These are phyloP conservation scores for Grosmannia huntii DNA, from an alignment of 2,329 filamentous ascomycete genomes.

Conservation along the genomic window DNA sequence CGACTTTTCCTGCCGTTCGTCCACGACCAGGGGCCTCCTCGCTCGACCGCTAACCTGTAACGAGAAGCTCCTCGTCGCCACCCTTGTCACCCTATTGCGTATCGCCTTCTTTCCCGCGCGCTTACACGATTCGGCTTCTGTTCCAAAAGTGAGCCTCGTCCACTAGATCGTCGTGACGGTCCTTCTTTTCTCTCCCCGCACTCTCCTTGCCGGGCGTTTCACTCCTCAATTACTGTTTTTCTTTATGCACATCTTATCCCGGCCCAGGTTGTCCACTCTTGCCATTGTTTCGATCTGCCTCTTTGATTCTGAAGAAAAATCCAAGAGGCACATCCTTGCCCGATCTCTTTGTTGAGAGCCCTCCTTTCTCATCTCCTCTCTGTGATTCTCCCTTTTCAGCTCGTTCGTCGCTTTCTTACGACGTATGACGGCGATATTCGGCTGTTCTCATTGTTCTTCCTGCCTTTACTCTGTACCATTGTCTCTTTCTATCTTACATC, in stretches of 20 bases:
- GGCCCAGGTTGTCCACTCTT: background rate
- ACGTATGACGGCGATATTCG: background rate
- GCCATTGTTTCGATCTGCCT: background rate
- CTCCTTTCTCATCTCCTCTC: background rate
- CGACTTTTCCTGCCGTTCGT: too few species aligned
- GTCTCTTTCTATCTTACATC: background rate
- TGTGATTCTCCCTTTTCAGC: background rate
- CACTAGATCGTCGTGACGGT: background rate
- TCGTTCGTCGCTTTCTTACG: background rate
- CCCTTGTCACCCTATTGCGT: background rate
- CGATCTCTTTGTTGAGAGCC: background rate
- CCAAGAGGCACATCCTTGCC: too few species aligned
- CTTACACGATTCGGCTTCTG: slow-evolving; percentile 2
- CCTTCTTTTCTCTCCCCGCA: background rate
- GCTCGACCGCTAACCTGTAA: too few species aligned
- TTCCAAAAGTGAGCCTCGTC: slow-evolving; percentile 5
- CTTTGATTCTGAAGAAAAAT: background rate
- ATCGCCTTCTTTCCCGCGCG: slow-evolving; percentile 9
- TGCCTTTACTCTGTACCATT: background rate
- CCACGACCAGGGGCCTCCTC: too few species aligned
- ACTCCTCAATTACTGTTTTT: background rate
- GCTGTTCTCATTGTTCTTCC: background rate
- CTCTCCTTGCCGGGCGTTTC: background rate
- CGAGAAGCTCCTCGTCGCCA: background rate
- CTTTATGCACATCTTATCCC: background rate